Conservation (phyloP, 345 rosid species). For the Citrus sinensis region DVS_A1.0 CM039164.1:24263501-24264000, state of each 20-base stretch:
- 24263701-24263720: not conserved
- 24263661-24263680: not conserved
- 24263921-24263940: not conserved
- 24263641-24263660: not conserved
- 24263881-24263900: not conserved
- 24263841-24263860: not conserved
- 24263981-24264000: slow-evolving; percentile 2
- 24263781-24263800: not conserved
- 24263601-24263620: not conserved
- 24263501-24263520: not conserved
- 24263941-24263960: not conserved
- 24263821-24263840: not conserved
- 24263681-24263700: not conserved
- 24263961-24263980: not conserved
- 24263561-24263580: not conserved
- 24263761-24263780: not conserved
- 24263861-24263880: not conserved
- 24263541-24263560: not conserved
- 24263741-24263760: not conserved
- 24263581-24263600: not conserved
- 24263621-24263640: not conserved
- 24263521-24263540: not conserved
- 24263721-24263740: not conserved
- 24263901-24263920: not conserved
- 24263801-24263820: not conserved